Evolutionary conservation across 108 stramenopile genomes (phyloP).

Genomic region (Epithemia pelagica): DNA sequence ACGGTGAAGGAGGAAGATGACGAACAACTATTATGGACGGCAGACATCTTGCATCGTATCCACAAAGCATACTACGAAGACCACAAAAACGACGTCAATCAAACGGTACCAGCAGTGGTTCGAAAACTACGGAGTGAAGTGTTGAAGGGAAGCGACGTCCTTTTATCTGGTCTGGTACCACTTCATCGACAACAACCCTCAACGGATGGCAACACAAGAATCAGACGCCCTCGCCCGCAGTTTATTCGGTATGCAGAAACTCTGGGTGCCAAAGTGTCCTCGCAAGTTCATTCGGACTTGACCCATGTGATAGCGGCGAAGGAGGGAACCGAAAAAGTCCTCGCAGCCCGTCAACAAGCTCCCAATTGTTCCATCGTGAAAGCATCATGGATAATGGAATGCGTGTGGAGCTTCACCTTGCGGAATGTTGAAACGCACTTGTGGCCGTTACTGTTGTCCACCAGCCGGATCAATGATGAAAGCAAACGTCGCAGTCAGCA

Average conservation of each 20-base stretch:
- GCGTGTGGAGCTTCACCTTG: conserved; percentile 61
- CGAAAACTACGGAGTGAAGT: conserved; percentile 49
- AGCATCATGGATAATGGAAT: conserved; percentile 77
- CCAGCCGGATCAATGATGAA: not conserved
- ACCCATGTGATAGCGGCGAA: conserved; percentile 76
- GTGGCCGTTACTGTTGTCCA: not conserved
- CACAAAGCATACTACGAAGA: conserved; percentile 58
- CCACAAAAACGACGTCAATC: conserved; percentile 15
- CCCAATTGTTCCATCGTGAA: conserved; percentile 65
- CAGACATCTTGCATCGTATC: conserved; percentile 50
- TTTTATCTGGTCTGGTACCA: conserved; percentile 72
- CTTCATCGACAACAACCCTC: conserved; percentile 45
- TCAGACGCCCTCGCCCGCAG: conserved; percentile 37
- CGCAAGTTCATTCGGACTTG: conserved; percentile 28
- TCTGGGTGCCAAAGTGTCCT: conserved; percentile 58
- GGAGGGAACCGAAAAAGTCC: conserved; percentile 73
- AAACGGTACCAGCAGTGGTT: conserved; percentile 56
- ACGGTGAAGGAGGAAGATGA: conserved; percentile 37
- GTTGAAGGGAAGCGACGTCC: conserved; percentile 36
- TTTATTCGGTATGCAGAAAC: conserved; percentile 71
- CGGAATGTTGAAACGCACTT: conserved; percentile 21
- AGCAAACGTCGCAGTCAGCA: not conserved
- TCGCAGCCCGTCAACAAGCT: conserved; percentile 42
- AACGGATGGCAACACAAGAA: not conserved
- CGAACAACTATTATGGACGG: conserved; percentile 59